phyloP scores from a whole-genome alignment of 225 moss, liverwort and hornwort genomes.

The Climacium dendroides region DNA sequence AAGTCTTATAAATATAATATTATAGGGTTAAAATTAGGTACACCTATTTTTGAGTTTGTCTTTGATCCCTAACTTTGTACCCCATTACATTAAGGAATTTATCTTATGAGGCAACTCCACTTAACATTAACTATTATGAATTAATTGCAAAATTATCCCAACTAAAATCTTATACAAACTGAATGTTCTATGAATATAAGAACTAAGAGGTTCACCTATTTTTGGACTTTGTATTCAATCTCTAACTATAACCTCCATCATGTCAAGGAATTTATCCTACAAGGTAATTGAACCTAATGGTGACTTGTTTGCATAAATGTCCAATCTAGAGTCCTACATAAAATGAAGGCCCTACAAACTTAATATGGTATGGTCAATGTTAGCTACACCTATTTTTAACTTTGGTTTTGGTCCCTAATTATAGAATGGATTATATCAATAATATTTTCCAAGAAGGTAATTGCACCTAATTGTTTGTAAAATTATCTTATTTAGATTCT shows the following conservation, averaged over 20 bases:
- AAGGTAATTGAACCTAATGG: neutral
- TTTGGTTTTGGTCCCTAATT: neutral
- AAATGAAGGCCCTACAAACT: neutral
- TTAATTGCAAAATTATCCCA: neutral
- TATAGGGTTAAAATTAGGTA: neutral
- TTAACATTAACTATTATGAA: neutral
- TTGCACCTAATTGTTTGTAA: neutral
- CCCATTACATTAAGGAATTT: fast-evolving
- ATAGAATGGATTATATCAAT: neutral
- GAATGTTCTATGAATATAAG: too few species aligned
- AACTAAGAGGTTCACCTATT: too few species aligned
- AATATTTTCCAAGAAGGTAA: neutral
- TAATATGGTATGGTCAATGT: neutral
- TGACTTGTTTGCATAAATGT: neutral
- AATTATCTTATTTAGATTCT: neutral
- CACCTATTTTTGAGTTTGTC: fast-evolving
- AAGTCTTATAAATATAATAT: neutral
- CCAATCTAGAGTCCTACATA: fast-evolving
- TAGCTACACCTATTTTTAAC: neutral
- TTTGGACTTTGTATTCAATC: neutral
- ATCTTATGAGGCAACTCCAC: too few species aligned
- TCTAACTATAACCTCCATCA: neutral
- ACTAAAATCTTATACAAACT: too few species aligned
- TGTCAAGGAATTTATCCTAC: neutral
- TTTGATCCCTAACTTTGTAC: neutral